These are phyloP conservation scores for Candida xiaguanensis DNA, from an alignment of 805 yeast species.

Conservation along the genomic window DNA sequence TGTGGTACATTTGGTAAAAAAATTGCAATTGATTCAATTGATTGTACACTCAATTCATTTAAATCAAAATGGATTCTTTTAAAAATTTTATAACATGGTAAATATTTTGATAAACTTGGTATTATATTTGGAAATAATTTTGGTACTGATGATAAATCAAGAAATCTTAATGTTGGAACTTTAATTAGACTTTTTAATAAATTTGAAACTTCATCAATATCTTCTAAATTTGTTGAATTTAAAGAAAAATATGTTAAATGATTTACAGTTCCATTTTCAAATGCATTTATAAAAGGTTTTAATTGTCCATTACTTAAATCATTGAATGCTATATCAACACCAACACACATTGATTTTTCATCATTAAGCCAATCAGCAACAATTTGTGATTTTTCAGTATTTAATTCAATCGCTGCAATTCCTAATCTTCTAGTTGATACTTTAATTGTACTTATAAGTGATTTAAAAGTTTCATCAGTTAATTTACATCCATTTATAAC, in stretches of 20 bases:
- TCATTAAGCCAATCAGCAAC: conserved; percentile 47
- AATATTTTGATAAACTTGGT: conserved; percentile 37
- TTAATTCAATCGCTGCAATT: conserved; percentile 49
- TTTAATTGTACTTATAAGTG: conserved; percentile 40
- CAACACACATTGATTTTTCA: conserved; percentile 44
- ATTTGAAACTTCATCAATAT: conserved; percentile 36
- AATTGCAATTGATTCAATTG: conserved; percentile 46
- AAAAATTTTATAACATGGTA: conserved; percentile 44
- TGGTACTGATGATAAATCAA: conserved; percentile 53
- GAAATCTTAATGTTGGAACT: conserved; percentile 41
- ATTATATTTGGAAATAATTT: conserved; percentile 49
- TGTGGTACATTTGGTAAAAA: conserved; percentile 46
- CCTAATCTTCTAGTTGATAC: conserved; percentile 49
- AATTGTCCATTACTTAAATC: conserved; percentile 47
- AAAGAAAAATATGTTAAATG: conserved; percentile 50
- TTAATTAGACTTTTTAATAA: conserved; percentile 34
- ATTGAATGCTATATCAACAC: conserved; percentile 55
- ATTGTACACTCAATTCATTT: conserved; percentile 44
- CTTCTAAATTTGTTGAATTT: conserved; percentile 46
- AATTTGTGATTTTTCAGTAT: conserved; percentile 35
- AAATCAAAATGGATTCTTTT: conserved; percentile 54
- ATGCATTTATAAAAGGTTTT: conserved; percentile 42
- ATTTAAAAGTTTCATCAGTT: conserved; percentile 36
- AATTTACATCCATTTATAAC: conserved; percentile 57
- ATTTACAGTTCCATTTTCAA: conserved; percentile 24